Evolutionary conservation across 202 grass and related monocot species (phyloP).

Genomic region (Panicum virgatum): DNA sequence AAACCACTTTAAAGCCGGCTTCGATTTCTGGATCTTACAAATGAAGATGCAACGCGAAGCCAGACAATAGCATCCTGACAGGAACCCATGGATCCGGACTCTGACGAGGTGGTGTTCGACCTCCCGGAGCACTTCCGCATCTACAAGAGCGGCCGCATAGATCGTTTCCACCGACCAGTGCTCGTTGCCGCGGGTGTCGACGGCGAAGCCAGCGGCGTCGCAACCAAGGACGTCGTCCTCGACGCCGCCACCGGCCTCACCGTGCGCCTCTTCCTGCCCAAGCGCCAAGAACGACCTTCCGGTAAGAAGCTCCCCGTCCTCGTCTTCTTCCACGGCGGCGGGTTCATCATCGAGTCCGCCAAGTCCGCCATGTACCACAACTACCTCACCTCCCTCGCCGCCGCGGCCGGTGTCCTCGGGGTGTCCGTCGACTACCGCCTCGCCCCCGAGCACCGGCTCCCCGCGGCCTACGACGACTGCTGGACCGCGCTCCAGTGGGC

Average conservation of each 20-base stretch:
- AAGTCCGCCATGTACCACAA: slow-evolving; percentile 42
- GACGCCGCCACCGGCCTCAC: slow-evolving; percentile 42
- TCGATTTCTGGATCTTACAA: too few species aligned
- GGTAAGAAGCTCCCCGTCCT: slow-evolving; percentile 53
- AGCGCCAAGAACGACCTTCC: not conserved
- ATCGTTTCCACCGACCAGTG: slow-evolving; percentile 26
- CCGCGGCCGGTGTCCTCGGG: slow-evolving; percentile 41
- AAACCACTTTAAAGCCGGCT: too few species aligned
- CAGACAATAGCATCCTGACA: not conserved
- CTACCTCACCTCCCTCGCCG: slow-evolving; percentile 42
- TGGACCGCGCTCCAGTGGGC: slow-evolving; percentile 52
- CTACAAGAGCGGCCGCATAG: slow-evolving; percentile 41
- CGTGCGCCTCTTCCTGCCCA: slow-evolving; percentile 58
- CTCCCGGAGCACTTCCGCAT: slow-evolving; percentile 12
- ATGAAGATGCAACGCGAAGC: not conserved
- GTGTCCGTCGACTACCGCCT: slow-evolving; percentile 67
- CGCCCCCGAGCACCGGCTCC: slow-evolving; percentile 52
- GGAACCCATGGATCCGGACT: slow-evolving; percentile 6
- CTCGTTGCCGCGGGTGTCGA: slow-evolving; percentile 8
- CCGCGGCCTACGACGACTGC: slow-evolving; percentile 57
- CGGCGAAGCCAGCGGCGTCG: slow-evolving; percentile 32
- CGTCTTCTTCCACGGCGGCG: slow-evolving; percentile 63
- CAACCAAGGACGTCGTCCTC: slow-evolving; percentile 60
- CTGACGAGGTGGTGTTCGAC: slow-evolving; percentile 32
- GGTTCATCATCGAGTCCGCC: slow-evolving; percentile 51